phyloP scores from a whole-genome alignment of 2,329 filamentous ascomycete species.

The Penicillium sp. region DNA sequence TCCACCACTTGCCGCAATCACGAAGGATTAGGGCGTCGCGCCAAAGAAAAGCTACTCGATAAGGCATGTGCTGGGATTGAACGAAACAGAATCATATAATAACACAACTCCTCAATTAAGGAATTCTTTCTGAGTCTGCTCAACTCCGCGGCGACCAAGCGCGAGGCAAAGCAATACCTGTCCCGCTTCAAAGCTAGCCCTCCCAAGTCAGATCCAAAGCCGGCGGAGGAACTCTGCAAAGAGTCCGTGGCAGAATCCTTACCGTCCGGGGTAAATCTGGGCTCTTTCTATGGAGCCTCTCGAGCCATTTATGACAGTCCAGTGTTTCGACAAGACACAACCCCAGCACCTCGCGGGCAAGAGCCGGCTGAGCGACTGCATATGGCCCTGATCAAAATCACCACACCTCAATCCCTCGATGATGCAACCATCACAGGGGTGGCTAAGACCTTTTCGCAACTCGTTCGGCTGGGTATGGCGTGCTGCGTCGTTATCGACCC shows the following conservation, averaged over 20 bases:
- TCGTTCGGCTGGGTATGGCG: conserved; percentile 73
- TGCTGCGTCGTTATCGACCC: conserved; percentile 77
- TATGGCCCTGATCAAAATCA: conserved; percentile 80
- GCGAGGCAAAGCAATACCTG: conserved; percentile 87
- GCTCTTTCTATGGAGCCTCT: conserved; percentile 56
- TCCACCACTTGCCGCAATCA: conserved; percentile 27
- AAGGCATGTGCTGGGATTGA: conserved; percentile 26
- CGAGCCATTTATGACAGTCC: conserved; percentile 56
- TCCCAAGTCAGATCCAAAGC: conserved; percentile 32
- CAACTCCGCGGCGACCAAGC: conserved; percentile 82
- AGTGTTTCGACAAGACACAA: conserved; percentile 54
- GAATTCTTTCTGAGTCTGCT: conserved; percentile 84
- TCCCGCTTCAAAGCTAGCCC: conserved; percentile 66
- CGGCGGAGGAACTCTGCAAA: conserved; percentile 26
- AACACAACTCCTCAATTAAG: conserved; percentile 38
- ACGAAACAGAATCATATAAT: not conserved
- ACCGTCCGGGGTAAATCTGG: conserved; percentile 55
- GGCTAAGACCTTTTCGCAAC: conserved; percentile 75
- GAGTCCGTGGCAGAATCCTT: conserved; percentile 12
- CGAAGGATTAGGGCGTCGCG: conserved; percentile 36
- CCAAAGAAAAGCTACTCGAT: conserved; percentile 44
- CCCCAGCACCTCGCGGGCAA: conserved; percentile 38
- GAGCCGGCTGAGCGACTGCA: conserved; percentile 55
- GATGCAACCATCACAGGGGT: conserved; percentile 68
- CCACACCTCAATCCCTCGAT: conserved; percentile 65